Evolutionary conservation across 2,329 filamentous ascomycete genomes (phyloP).

Genomic region (Phyllosticta paracitricarpa): DNA sequence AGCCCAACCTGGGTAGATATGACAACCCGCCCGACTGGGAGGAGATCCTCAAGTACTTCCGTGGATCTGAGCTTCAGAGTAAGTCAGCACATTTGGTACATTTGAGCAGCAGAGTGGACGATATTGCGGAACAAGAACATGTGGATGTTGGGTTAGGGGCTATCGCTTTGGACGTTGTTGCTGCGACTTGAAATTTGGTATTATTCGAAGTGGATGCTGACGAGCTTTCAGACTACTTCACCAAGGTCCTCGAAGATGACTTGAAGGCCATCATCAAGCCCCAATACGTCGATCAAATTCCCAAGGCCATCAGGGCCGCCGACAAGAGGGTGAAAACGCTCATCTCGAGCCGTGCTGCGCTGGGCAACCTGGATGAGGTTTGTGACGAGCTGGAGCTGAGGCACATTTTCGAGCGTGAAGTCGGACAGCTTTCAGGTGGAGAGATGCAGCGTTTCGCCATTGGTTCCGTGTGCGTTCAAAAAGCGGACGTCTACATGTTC

Average conservation of each 20-base stretch:
- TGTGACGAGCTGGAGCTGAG: slow-evolving; percentile 75
- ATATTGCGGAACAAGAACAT: not conserved
- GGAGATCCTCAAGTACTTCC: slow-evolving; percentile 96
- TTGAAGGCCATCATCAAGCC: slow-evolving; percentile 98
- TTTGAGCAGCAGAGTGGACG: not conserved
- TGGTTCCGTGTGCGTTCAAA: slow-evolving; percentile 86
- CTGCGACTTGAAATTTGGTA: not conserved
- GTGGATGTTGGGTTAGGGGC: not conserved
- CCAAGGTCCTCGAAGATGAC: slow-evolving; percentile 93
- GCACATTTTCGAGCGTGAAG: slow-evolving; percentile 86
- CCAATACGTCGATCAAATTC: slow-evolving; percentile 98
- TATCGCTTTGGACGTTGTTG: not conserved
- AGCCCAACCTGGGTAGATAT: slow-evolving; percentile 90
- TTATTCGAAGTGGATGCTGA: slow-evolving; percentile 12
- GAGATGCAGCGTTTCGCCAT: slow-evolving; percentile 98
- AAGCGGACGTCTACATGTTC: slow-evolving; percentile 96
- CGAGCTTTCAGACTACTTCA: slow-evolving; percentile 73
- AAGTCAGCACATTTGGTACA: slow-evolving; percentile 26
- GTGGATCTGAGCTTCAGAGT: slow-evolving; percentile 96
- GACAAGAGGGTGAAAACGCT: slow-evolving; percentile 71
- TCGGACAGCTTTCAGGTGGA: slow-evolving; percentile 85
- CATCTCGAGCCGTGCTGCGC: slow-evolving; percentile 63
- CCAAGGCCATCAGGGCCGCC: slow-evolving; percentile 74
- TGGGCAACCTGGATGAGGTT: slow-evolving; percentile 74
- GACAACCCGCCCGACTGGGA: slow-evolving; percentile 99